Percentiles rank a stretch among this genome's conserved stretches.
Evolutionary conservation across 2,329 filamentous ascomycete species (phyloP).

Genomic region (Nannizziopsis arthrosporioides): DNA sequence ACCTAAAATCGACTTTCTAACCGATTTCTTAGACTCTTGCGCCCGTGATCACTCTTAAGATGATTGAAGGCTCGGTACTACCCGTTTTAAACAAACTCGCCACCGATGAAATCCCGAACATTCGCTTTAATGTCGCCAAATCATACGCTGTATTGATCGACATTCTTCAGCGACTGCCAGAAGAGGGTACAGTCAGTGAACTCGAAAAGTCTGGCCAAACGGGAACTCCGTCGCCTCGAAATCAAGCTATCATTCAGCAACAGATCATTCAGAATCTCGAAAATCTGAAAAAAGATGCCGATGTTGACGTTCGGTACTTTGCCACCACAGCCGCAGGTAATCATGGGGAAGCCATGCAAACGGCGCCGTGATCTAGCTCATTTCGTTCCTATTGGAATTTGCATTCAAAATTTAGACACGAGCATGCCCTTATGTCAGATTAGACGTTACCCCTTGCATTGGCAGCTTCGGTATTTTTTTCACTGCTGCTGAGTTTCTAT

Average conservation of each 20-base stretch:
- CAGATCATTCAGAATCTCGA: conserved; percentile 80
- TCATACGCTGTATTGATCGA: conserved; percentile 84
- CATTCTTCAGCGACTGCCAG: conserved; percentile 81
- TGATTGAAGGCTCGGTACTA: conserved; percentile 84
- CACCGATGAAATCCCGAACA: conserved; percentile 91
- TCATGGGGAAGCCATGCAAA: conserved; percentile 45
- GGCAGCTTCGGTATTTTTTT: conserved; percentile 1
- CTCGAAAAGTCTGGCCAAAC: conserved; percentile 62
- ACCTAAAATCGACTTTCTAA: background rate
- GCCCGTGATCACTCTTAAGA: conserved; percentile 80
- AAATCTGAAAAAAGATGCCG: conserved; percentile 92
- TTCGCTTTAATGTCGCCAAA: conserved; percentile 98
- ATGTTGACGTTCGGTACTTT: conserved; percentile 97
- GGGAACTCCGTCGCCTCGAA: conserved; percentile 51
- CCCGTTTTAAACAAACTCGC: conserved; percentile 94
- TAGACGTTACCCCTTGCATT: conserved; percentile 11
- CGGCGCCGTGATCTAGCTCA: conserved; percentile 31
- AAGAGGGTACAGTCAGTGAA: conserved; percentile 73
- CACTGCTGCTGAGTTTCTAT: background rate
- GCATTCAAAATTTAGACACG: conserved; percentile 3
- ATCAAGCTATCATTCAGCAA: conserved; percentile 70
- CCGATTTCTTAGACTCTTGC: conserved; percentile 63
- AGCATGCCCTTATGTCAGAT: conserved; percentile 9
- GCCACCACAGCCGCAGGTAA: conserved; percentile 70
- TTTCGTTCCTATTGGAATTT: background rate